Evolutionary conservation across 345 rosid species (phyloP).

Genomic region (Aquilaria malaccensis): DNA sequence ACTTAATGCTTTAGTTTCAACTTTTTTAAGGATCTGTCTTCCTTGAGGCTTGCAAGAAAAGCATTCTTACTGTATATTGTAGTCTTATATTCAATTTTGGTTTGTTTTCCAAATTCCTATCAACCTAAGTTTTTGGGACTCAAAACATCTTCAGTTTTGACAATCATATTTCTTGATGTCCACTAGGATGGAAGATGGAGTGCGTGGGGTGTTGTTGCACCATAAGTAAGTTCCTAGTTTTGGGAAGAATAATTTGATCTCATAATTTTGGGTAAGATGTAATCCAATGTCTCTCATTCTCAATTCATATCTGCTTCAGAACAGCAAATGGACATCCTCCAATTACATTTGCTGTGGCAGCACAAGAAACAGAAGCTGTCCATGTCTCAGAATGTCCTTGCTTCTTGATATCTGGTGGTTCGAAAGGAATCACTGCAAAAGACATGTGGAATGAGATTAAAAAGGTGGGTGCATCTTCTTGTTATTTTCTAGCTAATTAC

Average conservation of each 20-base stretch:
- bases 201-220: conserved; percentile 66
- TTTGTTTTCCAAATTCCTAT: no score
- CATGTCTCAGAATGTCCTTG: conserved; percentile 67
- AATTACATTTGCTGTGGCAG: conserved; percentile 57
- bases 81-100: no score
- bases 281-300: neutral
- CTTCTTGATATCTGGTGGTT: conserved; percentile 54
- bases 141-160: no score
- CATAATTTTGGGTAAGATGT: neutral
- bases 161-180: conserved; percentile 11
- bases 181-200: conserved; percentile 57
- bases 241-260: neutral
- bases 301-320: conserved; percentile 31
- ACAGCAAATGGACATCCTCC: conserved; percentile 60
- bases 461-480: conserved; percentile 35
- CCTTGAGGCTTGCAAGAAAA: no score
- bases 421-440: conserved; percentile 50
- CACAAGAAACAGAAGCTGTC: conserved; percentile 58
- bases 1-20: no score
- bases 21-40: no score
- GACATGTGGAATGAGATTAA: conserved; percentile 92
- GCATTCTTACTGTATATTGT: no score
- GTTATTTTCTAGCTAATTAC: neutral
- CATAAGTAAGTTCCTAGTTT: conserved; percentile 50
- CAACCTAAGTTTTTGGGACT: no score